Base-by-base conservation (phyloP, 1,284 basidiomycete species). In the Chalciporus sp. region DNA sequence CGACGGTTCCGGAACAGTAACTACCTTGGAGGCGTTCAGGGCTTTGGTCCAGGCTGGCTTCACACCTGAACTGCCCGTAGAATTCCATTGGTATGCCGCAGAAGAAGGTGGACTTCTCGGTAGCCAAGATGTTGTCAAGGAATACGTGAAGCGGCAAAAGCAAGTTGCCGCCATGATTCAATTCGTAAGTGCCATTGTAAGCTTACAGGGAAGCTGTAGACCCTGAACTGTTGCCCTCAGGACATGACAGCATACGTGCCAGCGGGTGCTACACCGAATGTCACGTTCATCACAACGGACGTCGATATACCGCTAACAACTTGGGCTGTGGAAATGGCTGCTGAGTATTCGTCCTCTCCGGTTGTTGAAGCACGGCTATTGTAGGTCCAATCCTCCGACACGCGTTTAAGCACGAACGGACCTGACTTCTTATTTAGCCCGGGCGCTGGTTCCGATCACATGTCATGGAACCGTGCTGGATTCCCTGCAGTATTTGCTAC, bases 231-330 rank as follows among this genome's bases (percentile, higher is more conserved):
- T 43, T 20, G 7, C 1, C 35, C 85, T 82, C 91, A 92, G 72
- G 93, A 95, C 71, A 94, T 95, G 91, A 93, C 90, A 42, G 95
- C 94, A 51, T 98, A 92, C 85, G 91, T 98, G 62, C 94, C 95
- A 83, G 73, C 79, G 59, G 94, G 92, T 42, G 91, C 90, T 14
- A 74, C 79, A 60, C 92, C 95, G 72, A 84, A 86, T 70, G 87
- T 96, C 61, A 95, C 94, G 27, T 81, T 98, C 56, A 92, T 98
- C 63, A 86, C 83, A 59, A 61, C 52, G 54, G 52, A 55, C 56
- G 55, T 57, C 47, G 50, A 66, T 35, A 16, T 28, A 3, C 17
- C 49, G 4, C 41, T 64, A 42, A 62, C 56, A 10, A 37, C 49
- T 2, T 62, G 48, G 64, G 10, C 44, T 4, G 52, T 55, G 53